A percentile compares a stretch with the other conserved stretches of the same genome.
phyloP scores from a whole-genome alignment of 2,329 filamentous ascomycete species.

The Penicillium vulpinum region DNA sequence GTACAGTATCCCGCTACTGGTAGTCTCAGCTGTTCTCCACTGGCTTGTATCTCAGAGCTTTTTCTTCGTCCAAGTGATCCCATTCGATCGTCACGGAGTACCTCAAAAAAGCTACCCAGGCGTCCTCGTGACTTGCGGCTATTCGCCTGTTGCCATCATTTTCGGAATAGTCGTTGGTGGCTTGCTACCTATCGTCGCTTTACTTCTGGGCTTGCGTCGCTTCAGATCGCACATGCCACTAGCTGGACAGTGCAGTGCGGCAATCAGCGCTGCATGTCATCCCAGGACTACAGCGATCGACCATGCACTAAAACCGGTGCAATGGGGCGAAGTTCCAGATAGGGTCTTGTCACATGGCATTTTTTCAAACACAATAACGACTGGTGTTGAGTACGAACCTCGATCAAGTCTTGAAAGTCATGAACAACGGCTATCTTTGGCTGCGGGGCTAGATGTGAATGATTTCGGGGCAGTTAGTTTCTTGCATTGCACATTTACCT shows the following conservation, averaged over 20 bases:
- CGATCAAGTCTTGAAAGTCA: background rate
- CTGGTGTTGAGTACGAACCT: background rate
- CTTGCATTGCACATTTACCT: background rate
- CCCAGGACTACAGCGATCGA: background rate
- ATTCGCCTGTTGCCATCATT: background rate
- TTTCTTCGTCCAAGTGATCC: conserved; percentile 29
- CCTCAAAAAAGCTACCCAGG: background rate
- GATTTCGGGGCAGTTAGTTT: background rate
- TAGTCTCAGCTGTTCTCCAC: conserved; percentile 39
- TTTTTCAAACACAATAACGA: background rate
- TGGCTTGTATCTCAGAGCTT: conserved; percentile 51
- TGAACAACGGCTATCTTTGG: background rate
- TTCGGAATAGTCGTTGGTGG: background rate
- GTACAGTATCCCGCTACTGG: conserved; percentile 44
- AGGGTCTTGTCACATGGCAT: background rate
- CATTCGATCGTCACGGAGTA: background rate
- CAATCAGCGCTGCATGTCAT: conserved; percentile 1
- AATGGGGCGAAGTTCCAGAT: background rate
- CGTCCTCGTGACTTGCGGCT: background rate
- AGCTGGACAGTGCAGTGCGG: background rate
- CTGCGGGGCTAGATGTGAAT: background rate
- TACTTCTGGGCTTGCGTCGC: background rate
- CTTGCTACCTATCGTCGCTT: background rate
- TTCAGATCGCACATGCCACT: background rate
- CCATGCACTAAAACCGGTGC: background rate